Conservation (phyloP, 2,329 filamentous ascomycete species). For the Aspergillus uvarum region DNA sequence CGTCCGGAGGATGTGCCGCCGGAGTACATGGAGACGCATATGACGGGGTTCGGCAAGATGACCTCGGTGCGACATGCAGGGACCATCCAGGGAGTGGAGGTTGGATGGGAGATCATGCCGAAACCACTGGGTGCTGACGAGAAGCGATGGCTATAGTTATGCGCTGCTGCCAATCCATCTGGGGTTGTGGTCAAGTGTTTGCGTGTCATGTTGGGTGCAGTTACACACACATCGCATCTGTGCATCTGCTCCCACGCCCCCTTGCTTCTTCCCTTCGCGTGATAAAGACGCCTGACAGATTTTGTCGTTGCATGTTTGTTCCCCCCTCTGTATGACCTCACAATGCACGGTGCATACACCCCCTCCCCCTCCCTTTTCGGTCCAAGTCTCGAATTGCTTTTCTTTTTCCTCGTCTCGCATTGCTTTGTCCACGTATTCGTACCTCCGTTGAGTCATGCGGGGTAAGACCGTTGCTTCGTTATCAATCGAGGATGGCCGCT, state of each 20-base stretch:
- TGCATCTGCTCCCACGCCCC: not conserved
- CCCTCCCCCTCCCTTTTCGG: no score
- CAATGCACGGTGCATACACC: not conserved
- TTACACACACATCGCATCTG: not conserved
- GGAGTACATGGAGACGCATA: constrained; percentile 46
- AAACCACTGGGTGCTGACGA: constrained; percentile 50
- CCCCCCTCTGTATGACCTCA: not conserved
- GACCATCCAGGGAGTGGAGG: constrained; percentile 44
- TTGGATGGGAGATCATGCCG: constrained; percentile 55
- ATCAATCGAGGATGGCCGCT: not conserved
- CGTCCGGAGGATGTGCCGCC: constrained; percentile 31
- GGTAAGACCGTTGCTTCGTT: not conserved
- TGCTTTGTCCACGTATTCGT: not conserved
- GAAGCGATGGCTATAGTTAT: constrained; percentile 14
- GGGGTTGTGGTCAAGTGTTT: no score
- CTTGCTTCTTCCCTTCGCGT: not conserved
- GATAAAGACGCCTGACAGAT: not conserved
- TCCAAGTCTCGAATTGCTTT: not conserved
- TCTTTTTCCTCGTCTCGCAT: not conserved
- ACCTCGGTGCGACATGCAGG: constrained; percentile 52
- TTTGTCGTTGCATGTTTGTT: not conserved
- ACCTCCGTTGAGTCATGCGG: not conserved
- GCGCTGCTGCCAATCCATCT: no score
- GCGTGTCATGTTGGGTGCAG: not conserved
- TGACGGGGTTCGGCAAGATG: constrained; percentile 50